Base-by-base conservation (phyloP, 1,139 yeast species). In the Yamadazyma conglobata region DNA sequence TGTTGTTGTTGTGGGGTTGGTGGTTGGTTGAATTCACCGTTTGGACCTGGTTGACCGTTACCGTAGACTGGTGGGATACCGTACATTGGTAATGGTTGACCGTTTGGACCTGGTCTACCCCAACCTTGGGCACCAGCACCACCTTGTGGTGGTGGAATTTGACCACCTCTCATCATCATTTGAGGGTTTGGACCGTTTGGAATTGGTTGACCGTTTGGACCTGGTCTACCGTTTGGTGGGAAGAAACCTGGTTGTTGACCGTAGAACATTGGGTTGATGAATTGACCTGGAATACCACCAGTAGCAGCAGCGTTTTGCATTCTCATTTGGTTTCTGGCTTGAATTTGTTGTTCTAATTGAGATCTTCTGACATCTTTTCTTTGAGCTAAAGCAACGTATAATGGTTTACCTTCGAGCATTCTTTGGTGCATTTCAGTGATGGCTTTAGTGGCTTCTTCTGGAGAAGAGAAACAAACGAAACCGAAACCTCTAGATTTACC, bases 401-500 rank as follows among this genome's bases (percentile, higher is more conserved):
- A 77, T 55, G 98, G 98, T 77, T 93, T 91, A 60, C 93, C 89
- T 53, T 79, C 80, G 53, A 91, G 78, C 85, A 91, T 85, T 64
- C 91, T 85, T 72, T 89, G 96, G 79, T 89, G 88, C 96, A 91
- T 89, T 73, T 91, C 98, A 52, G 93, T 78, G 61, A 89, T 88
- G 46, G 99, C 99, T 73, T 88, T 88, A 54, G 96, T 86, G 49
- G 99, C 98, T 76, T 91, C 98, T 66, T 91, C 98, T 55, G 97
- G 96, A 45, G 94, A 70, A 37, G 96, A 81, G 83, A 84, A 93
- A 70, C 98, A 88, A 52, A 91, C 99, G 60, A 91, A 91, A 56
- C 98, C 98, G 61, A 91, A 91, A 49, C 98, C 97, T 75, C 86
- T 89, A 44, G 97, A 87, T 70, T 87, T 88, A 50, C 96, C 96